phyloP scores from a whole-genome alignment of 495 filamentous ascomycete species.

The Xanthoparmelia taractica region DNA sequence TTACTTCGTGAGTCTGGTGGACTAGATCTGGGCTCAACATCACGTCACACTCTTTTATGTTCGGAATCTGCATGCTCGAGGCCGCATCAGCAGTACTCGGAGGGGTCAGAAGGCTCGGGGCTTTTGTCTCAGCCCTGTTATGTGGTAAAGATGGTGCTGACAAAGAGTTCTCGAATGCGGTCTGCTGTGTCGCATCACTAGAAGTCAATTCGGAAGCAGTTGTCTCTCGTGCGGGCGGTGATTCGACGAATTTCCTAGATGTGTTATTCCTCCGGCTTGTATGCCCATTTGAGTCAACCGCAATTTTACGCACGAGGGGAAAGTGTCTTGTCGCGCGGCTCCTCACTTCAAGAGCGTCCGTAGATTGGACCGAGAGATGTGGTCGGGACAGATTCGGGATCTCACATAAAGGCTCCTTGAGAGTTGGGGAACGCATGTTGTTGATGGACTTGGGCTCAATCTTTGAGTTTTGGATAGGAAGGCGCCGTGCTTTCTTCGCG shows the following conservation, averaged over 20 bases:
- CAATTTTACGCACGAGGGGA: constrained; percentile 17
- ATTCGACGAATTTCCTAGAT: constrained; percentile 5
- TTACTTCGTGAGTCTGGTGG: background rate
- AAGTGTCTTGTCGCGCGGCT: background rate
- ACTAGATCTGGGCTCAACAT: constrained; percentile 11
- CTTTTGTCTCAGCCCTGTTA: background rate
- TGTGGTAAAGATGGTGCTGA: background rate
- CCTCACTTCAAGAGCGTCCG: background rate
- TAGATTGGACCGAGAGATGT: background rate
- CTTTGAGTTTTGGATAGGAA: constrained; percentile 3
- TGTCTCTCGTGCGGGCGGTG: constrained; percentile 15
- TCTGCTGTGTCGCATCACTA: constrained; percentile 9
- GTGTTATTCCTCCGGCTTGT: background rate
- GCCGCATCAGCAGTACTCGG: constrained; percentile 11
- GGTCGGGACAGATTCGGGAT: constrained; percentile 7
- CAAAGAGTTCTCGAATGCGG: background rate
- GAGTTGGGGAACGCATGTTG: background rate
- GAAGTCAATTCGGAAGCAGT: constrained; percentile 18
- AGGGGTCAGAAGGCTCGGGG: constrained; percentile 2
- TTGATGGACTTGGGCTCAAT: background rate
- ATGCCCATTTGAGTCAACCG: background rate
- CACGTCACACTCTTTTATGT: constrained; percentile 1
- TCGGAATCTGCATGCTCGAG: background rate
- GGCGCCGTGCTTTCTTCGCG: constrained; percentile 9
- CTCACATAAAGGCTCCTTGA: constrained; percentile 7